phyloP scores from a whole-genome alignment of 345 rosid genomes.

The Brassica cretica region DNA sequence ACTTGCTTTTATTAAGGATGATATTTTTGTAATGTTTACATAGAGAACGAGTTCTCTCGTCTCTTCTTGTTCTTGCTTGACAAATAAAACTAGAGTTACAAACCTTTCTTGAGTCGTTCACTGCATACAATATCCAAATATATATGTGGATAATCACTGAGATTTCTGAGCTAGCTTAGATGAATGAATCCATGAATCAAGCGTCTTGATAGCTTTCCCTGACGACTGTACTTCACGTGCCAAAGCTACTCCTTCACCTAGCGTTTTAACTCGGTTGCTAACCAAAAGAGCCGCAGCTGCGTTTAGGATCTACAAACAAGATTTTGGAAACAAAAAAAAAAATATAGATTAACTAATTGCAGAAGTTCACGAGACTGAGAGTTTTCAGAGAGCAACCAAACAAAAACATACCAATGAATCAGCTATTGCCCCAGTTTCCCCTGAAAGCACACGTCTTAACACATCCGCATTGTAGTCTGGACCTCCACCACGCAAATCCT shows the following conservation, averaged over 20 bases:
- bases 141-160: slow-evolving; percentile 20
- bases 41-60: neutral
- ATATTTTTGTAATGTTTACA: slow-evolving; percentile 4
- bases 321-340: neutral
- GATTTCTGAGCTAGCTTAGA: slow-evolving; percentile 45
- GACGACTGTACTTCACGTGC: slow-evolving; percentile 79
- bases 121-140: neutral
- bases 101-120: neutral
- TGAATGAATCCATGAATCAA: slow-evolving; percentile 60
- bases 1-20: neutral
- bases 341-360: neutral
- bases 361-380: neutral
- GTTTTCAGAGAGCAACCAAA: slow-evolving; percentile 11
- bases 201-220: slow-evolving; percentile 73
- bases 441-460: slow-evolving; percentile 67
- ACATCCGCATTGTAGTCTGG: slow-evolving; percentile 72
- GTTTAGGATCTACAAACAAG: slow-evolving; percentile 63
- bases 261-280: slow-evolving; percentile 51
- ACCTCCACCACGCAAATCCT: slow-evolving; percentile 75
- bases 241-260: slow-evolving; percentile 68
- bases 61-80: slow-evolving; percentile 17
- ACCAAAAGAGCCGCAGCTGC: slow-evolving; percentile 93
- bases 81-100: slow-evolving; percentile 26
- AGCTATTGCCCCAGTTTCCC: slow-evolving; percentile 78
- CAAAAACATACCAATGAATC: slow-evolving; percentile 69